phyloP scores from a whole-genome alignment of 148 eudicot species.

The Euryodendron excelsum region DNA sequence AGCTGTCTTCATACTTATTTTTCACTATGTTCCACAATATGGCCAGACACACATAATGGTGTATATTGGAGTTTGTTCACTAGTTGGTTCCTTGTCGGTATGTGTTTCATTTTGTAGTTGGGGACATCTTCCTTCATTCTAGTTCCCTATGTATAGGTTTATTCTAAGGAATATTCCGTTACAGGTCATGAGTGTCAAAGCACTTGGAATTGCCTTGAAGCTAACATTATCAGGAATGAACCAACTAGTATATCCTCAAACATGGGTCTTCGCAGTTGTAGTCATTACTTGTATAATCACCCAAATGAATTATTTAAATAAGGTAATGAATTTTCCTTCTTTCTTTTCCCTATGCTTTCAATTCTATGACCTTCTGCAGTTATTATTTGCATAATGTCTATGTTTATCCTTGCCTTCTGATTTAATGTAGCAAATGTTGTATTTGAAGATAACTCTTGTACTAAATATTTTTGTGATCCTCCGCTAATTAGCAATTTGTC shows the following conservation, averaged over 20 bases:
- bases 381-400: not conserved
- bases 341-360: not conserved
- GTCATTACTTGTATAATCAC: slow-evolving; percentile 55
- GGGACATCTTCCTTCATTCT: not conserved
- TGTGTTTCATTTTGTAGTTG: slow-evolving; percentile 7
- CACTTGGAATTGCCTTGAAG: slow-evolving; percentile 70
- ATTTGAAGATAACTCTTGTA: not conserved
- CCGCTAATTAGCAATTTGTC: not conserved
- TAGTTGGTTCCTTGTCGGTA: slow-evolving; percentile 68
- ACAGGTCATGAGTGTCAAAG: slow-evolving; percentile 79
- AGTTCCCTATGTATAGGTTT: not conserved
- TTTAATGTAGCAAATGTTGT: not conserved
- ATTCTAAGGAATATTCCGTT: slow-evolving; percentile 19
- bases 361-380: not conserved
- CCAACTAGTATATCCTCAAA: slow-evolving; percentile 60
- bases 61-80: slow-evolving; percentile 74
- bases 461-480: not conserved
- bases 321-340: slow-evolving; percentile 44
- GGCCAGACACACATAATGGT: slow-evolving; percentile 67
- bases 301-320: slow-evolving; percentile 70
- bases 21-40: slow-evolving; percentile 52
- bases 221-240: slow-evolving; percentile 66
- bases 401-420: not conserved
- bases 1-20: slow-evolving; percentile 48
- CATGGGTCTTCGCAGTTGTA: slow-evolving; percentile 58